These are phyloP conservation scores for Oemleria cerasiformis DNA, from an alignment of 306 rosid species.

Conservation along the genomic window DNA sequence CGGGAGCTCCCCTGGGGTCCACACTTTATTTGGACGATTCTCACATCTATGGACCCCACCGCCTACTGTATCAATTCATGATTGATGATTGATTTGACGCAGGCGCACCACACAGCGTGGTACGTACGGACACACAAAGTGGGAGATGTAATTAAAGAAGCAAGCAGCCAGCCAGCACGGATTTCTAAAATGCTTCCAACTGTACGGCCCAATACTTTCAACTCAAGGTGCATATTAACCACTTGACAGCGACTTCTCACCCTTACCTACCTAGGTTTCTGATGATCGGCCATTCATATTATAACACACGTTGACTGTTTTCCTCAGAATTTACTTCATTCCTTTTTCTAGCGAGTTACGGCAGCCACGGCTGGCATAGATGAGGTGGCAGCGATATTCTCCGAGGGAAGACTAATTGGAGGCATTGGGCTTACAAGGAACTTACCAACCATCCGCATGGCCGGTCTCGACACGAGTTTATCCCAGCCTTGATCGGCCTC, in stretches of 20 bases:
- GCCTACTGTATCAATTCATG: not conserved
- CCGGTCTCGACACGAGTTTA: slow-evolving; percentile 28
- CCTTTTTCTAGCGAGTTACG: slow-evolving; percentile 10
- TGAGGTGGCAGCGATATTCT: not conserved
- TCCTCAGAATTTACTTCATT: not conserved
- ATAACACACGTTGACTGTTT: no score
- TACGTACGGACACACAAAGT: slow-evolving; percentile 15
- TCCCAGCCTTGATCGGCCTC: slow-evolving; percentile 33
- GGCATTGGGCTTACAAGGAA: slow-evolving; percentile 22
- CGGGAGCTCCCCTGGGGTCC: not conserved
- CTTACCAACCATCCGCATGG: slow-evolving; percentile 8
- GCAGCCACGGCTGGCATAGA: slow-evolving; percentile 21
- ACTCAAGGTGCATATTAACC: not conserved
- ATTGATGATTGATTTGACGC: slow-evolving; percentile 26
- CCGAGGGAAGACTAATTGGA: slow-evolving; percentile 5
- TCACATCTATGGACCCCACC: not conserved
- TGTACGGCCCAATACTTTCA: slow-evolving; percentile 26
- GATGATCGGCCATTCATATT: no score
- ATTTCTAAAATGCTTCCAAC: slow-evolving; percentile 28
- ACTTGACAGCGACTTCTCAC: slow-evolving; percentile 12
- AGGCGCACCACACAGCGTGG: slow-evolving; percentile 19
- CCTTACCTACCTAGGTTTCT: no score
- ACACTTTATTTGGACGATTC: not conserved
- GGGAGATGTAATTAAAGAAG: no score
- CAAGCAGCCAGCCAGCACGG: slow-evolving; percentile 23